Conservation (phyloP, 1,284 basidiomycete genomes). For the Cryptococcus sp. region DNA sequence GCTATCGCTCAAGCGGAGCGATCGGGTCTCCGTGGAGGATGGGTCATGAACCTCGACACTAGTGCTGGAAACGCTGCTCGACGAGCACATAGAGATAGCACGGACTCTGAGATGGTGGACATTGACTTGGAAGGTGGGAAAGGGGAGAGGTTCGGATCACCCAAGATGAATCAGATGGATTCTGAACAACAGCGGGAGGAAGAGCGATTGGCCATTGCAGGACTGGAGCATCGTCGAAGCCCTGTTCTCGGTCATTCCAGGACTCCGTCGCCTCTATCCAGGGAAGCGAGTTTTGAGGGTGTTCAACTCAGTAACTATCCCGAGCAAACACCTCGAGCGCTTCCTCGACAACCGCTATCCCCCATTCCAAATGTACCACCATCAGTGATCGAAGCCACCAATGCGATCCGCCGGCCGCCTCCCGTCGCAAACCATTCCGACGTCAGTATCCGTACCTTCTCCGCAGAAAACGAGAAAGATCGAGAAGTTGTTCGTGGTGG, state of each 20-base stretch:
- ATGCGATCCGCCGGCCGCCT: conserved; percentile 33
- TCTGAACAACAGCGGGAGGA: conserved; percentile 36
- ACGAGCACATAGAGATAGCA: conserved; percentile 12
- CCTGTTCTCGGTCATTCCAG: conserved; percentile 15
- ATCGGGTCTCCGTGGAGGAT: conserved; percentile 51
- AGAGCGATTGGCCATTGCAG: conserved; percentile 34
- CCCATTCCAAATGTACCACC: conserved; percentile 13
- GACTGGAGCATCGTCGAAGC: conserved; percentile 38
- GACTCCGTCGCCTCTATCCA: conserved; percentile 34
- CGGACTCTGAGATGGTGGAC: conserved; percentile 51
- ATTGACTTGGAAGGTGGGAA: conserved; percentile 54
- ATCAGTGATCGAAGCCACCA: conserved; percentile 24
- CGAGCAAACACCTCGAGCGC: conserved; percentile 12
- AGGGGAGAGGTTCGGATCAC: conserved; percentile 41
- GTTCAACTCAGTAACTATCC: conserved; percentile 3
- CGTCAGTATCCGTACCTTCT: conserved; percentile 7
- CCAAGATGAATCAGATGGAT: conserved; percentile 30
- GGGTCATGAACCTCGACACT: conserved; percentile 52
- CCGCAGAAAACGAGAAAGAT: conserved; percentile 26
- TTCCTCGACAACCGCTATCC: conserved; percentile 13
- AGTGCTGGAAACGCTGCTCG: conserved; percentile 26
- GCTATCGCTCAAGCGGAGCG: conserved; percentile 51
- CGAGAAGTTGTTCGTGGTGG: conserved; percentile 14
- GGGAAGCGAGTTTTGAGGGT: conserved; percentile 21
- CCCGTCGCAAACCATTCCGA: conserved; percentile 22